Evolutionary conservation across 768 basidiomycete species (phyloP).

Genomic region (Rubroboletus satanas): DNA sequence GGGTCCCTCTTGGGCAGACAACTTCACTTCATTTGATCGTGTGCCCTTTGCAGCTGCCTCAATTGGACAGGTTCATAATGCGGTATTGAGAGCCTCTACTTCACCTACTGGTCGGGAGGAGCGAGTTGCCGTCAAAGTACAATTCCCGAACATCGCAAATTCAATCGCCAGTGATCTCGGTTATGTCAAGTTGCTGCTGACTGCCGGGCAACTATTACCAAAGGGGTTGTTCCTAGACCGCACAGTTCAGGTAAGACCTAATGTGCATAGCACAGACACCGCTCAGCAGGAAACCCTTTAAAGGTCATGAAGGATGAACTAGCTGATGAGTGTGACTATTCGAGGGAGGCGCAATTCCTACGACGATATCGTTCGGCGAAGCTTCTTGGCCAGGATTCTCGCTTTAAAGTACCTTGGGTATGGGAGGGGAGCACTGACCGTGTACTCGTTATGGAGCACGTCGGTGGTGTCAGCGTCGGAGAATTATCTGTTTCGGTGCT

Average conservation of each 20-base stretch:
- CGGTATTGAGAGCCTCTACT: slow-evolving; percentile 49
- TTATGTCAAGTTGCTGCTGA: slow-evolving; percentile 79
- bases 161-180: slow-evolving; percentile 87
- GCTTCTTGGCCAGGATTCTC: slow-evolving; percentile 51
- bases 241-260: slow-evolving; percentile 59
- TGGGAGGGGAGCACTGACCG: slow-evolving; percentile 77
- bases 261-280: neutral
- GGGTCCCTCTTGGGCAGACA: slow-evolving; percentile 66
- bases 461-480: slow-evolving; percentile 79
- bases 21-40: slow-evolving; percentile 74
- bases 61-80: slow-evolving; percentile 92
- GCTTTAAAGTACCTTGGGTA: slow-evolving; percentile 84
- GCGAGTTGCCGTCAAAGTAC: slow-evolving; percentile 80
- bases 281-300: neutral
- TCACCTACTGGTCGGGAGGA: slow-evolving; percentile 55
- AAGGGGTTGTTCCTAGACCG: slow-evolving; percentile 87
- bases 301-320: slow-evolving; percentile 88
- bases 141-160: slow-evolving; percentile 87
- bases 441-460: slow-evolving; percentile 87
- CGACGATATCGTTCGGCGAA: slow-evolving; percentile 51
- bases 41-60: slow-evolving; percentile 94
- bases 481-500: slow-evolving; percentile 53
- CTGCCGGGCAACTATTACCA: slow-evolving; percentile 77
- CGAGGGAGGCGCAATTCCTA: slow-evolving; percentile 73
- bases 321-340: slow-evolving; percentile 89